Percentiles rank a stretch among this genome's conserved stretches.
Evolutionary conservation across 148 eudicot species (phyloP).

Genomic region (Nyssa sinensis): DNA sequence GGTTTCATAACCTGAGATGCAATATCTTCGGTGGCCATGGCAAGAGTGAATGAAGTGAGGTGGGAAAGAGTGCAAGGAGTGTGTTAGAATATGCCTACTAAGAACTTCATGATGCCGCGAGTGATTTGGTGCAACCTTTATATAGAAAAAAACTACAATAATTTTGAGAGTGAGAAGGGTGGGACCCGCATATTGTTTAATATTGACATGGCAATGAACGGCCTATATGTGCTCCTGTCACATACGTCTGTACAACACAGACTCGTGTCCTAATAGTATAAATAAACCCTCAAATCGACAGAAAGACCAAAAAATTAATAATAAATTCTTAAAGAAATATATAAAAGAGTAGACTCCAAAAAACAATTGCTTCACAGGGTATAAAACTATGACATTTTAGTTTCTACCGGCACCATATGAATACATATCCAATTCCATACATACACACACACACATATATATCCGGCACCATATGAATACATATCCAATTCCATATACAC

Average conservation of each 20-base stretch:
- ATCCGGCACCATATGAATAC: too few relatives aligned
- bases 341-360: too few relatives aligned
- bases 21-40: not conserved
- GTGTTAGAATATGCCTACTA: too few relatives aligned
- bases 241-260: too few relatives aligned
- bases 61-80: not conserved
- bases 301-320: not conserved
- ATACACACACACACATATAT: too few relatives aligned
- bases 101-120: constrained; percentile 1
- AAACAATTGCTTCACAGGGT: too few relatives aligned
- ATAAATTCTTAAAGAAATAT: not conserved
- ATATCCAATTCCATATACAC: too few relatives aligned
- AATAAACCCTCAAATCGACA: too few relatives aligned
- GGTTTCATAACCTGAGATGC: not conserved
- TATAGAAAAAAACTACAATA: constrained; percentile 2
- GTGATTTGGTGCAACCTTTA: not conserved
- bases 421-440: too few relatives aligned
- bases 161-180: not conserved
- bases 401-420: too few relatives aligned
- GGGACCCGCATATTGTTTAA: not conserved
- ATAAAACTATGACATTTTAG: too few relatives aligned
- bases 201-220: constrained; percentile 8
- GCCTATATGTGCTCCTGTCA: too few relatives aligned
- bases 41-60: not conserved
- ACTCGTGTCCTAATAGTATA: not conserved